A percentile compares a stretch with the other conserved stretches of the same genome.
phyloP scores from a whole-genome alignment of 495 filamentous ascomycete species.

The Talaromyces stipitatus region DNA sequence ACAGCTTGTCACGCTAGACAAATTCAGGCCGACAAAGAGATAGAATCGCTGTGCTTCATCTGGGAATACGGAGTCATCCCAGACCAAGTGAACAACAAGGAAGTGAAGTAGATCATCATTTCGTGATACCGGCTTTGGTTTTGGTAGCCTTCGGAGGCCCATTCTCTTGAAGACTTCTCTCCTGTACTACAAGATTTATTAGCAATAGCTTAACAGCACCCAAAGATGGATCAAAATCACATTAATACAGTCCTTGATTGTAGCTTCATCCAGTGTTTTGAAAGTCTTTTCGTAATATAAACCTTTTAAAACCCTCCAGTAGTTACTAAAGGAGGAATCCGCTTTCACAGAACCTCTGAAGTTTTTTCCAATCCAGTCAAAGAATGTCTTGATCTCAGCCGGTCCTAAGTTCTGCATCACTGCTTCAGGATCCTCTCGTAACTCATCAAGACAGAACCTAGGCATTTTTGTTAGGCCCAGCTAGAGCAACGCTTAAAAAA shows the following conservation, averaged over 20 bases:
- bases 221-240: background rate
- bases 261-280: conserved; percentile 4
- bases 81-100: conserved; percentile 2
- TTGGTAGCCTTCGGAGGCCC: background rate
- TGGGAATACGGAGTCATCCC: background rate
- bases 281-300: conserved; percentile 7
- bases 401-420: conserved; percentile 5
- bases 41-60: no score
- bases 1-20: background rate
- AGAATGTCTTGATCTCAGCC: conserved; percentile 7
- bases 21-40: conserved; percentile 2
- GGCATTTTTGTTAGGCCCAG: background rate
- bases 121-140: background rate
- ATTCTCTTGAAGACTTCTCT: conserved; percentile 4
- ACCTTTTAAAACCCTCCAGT: conserved; percentile 9
- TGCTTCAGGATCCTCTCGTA: conserved; percentile 5
- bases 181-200: background rate
- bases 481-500: background rate
- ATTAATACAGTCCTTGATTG: background rate
- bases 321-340: conserved; percentile 3
- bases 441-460: conserved; percentile 8
- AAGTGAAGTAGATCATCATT: conserved; percentile 2
- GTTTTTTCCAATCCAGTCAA: conserved; percentile 11
- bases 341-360: conserved; percentile 6
- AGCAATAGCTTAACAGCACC: background rate